These are phyloP conservation scores for Haberlea rhodopensis DNA, from an alignment of 257 asterid genomes.

Conservation along the genomic window DNA sequence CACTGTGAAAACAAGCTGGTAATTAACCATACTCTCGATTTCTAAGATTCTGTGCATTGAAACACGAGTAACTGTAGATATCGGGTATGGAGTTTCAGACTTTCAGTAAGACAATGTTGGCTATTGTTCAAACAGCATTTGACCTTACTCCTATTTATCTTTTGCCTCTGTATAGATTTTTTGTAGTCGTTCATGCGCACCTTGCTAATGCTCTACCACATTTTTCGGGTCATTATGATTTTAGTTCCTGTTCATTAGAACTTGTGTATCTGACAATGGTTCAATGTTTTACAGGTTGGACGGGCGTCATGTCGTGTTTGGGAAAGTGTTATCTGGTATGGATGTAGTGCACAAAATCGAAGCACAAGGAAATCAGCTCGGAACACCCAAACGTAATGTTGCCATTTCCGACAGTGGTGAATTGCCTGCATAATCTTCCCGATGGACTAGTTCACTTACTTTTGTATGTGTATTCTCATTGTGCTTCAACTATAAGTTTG, in stretches of 20 bases:
- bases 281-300: conserved; percentile 63
- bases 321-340: conserved; percentile 87
- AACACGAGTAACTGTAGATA: not conserved
- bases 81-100: not conserved
- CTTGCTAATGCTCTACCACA: not conserved
- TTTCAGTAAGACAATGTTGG: not conserved
- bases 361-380: conserved; percentile 59
- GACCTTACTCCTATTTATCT: not conserved
- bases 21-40: conserved; percentile 13
- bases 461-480: too few species aligned
- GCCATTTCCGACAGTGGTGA: conserved; percentile 68
- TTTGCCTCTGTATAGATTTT: not conserved
- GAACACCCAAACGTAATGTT: conserved; percentile 59
- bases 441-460: too few species aligned
- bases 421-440: conserved; percentile 34
- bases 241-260: not conserved
- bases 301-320: conserved; percentile 87
- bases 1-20: conserved; percentile 74
- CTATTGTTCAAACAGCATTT: not conserved
- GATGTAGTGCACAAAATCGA: conserved; percentile 72
- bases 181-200: not conserved
- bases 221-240: not conserved
- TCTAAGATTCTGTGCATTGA: not conserved
- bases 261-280: not conserved
- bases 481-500: too few species aligned